Percentiles rank a stretch among this genome's conserved stretches.
Evolutionary conservation across 2,329 filamentous ascomycete genomes (phyloP).

Genomic region (Stenocarpella maydis): DNA sequence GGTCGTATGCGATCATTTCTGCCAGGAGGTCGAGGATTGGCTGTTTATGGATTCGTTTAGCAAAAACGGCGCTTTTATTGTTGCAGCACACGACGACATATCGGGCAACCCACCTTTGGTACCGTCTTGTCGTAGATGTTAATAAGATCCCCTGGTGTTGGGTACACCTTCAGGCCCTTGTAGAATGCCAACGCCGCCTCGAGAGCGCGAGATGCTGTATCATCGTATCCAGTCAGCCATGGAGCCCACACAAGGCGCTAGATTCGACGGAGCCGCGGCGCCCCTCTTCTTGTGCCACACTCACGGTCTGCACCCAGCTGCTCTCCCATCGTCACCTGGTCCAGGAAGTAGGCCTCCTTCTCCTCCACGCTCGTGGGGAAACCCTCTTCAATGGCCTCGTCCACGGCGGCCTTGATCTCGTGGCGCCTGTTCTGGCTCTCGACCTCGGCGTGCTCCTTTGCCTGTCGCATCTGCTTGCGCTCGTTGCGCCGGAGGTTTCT

Average conservation of each 20-base stretch:
- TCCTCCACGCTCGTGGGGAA: constrained; percentile 92
- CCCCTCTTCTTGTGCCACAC: constrained; percentile 42
- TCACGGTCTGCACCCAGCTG: constrained; percentile 81
- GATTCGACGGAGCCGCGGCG: constrained; percentile 10
- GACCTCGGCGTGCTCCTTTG: constrained; percentile 76
- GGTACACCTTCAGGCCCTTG: constrained; percentile 98
- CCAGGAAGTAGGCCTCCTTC: constrained; percentile 96
- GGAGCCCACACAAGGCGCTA: not conserved
- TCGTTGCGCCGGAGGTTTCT: constrained; percentile 77
- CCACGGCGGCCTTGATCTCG: constrained; percentile 77
- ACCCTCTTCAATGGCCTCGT: constrained; percentile 86
- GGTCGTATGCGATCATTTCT: constrained; percentile 96
- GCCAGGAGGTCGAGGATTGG: constrained; percentile 94
- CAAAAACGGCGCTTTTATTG: constrained; percentile 36
- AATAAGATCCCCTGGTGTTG: constrained; percentile 90
- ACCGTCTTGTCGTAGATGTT: constrained; percentile 98
- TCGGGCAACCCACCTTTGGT: constrained; percentile 73
- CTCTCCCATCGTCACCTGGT: constrained; percentile 91
- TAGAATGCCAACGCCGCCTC: constrained; percentile 96
- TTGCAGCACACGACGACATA: constrained; percentile 22
- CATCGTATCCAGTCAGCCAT: constrained; percentile 6
- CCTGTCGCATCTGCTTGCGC: constrained; percentile 73
- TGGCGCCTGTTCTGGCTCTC: constrained; percentile 73
- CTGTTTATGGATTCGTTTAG: constrained; percentile 51
- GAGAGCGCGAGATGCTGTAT: constrained; percentile 70